Percentiles rank a stretch among this genome's conserved stretches.
These are phyloP conservation scores for Cryomyces antarcticus DNA, from an alignment of 495 filamentous ascomycete genomes.

Conservation along the genomic window DNA sequence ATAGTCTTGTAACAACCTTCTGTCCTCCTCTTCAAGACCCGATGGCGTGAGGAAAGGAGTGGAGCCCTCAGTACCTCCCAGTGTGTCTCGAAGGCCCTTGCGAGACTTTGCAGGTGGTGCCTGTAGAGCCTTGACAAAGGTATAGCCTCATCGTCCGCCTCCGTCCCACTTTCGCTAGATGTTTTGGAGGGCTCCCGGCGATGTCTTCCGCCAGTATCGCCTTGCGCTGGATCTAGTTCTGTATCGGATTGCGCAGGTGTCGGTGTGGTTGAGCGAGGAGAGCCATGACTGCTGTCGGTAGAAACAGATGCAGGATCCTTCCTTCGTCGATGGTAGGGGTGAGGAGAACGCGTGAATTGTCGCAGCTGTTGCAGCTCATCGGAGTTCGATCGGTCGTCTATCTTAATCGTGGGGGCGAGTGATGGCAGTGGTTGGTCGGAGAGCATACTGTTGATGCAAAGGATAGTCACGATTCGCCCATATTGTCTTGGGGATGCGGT, in stretches of 20 bases:
- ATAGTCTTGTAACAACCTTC: constrained; percentile 7
- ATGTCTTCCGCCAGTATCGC: not conserved
- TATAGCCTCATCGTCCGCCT: constrained; percentile 68
- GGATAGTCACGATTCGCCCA: no score
- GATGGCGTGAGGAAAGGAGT: constrained; percentile 41
- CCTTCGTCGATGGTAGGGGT: not conserved
- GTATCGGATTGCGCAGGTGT: not conserved
- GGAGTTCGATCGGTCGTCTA: no score
- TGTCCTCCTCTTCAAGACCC: constrained; percentile 33
- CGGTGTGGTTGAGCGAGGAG: not conserved
- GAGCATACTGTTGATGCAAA: no score
- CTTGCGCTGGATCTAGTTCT: not conserved
- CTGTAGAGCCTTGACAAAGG: constrained; percentile 58
- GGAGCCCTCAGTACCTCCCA: constrained; percentile 11
- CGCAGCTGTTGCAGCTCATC: not conserved
- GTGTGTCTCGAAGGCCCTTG: constrained; percentile 44
- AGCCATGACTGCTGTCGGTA: not conserved
- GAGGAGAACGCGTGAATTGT: not conserved
- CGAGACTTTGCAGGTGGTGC: constrained; percentile 47
- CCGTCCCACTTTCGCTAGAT: constrained; percentile 71
- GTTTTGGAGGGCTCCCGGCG: constrained; percentile 5
- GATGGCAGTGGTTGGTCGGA: no score
- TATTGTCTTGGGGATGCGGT: no score
- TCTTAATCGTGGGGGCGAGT: no score
- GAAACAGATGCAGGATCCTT: not conserved